Base-by-base conservation (phyloP, 2,329 filamentous ascomycete genomes). In the Diaporthe citri region DNA sequence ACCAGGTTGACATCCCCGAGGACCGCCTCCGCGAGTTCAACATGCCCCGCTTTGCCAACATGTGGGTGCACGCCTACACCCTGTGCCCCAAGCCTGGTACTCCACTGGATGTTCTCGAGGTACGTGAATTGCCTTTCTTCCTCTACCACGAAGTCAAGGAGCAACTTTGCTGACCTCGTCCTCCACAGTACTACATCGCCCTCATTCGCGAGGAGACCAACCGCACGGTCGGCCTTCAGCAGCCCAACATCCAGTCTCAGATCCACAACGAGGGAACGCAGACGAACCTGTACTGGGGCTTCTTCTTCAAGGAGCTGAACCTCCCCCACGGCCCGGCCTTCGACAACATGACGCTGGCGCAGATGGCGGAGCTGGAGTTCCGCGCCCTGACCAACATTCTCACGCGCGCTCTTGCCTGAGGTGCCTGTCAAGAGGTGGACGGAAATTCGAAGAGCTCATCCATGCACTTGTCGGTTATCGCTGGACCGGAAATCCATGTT, bases 81-180 rank as follows among this genome's bases (percentile, higher is more conserved):
- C 82, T 92, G 41, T 84, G 83, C 4, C 85, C 87, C 6, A 90
- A 89, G 81, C 84, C 85, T 0, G 84, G 83, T 43, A 79, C 84
- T 48, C 86, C 88, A 0, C 78, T 85, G 20, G 91, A 92, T 78
- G 80, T 92, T 3, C 80, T 92, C 31, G 87, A 91, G 83, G 90
- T 90, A 84, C 80, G 15, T 57, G 56, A 36, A 55, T 48, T 15
- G 4, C 0, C 36, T 52, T 34, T 36, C 36, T 7, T 9, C 6
- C 28, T 31, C 4, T 6, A 17, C 31, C 39, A 13, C 22, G 12
- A 4, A 15, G 17, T 22, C 5, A n/a, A 36, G 41, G 12, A 41
- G 28, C 39, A 20, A 41, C 39, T 70, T 28, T 39, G 67, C 48
- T 71, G 25, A 71, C 31, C 31, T 15, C 4, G n/a, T 22, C 7